These are phyloP conservation scores for Salix brachista DNA, from an alignment of 345 rosid genomes.

Conservation along the genomic window DNA sequence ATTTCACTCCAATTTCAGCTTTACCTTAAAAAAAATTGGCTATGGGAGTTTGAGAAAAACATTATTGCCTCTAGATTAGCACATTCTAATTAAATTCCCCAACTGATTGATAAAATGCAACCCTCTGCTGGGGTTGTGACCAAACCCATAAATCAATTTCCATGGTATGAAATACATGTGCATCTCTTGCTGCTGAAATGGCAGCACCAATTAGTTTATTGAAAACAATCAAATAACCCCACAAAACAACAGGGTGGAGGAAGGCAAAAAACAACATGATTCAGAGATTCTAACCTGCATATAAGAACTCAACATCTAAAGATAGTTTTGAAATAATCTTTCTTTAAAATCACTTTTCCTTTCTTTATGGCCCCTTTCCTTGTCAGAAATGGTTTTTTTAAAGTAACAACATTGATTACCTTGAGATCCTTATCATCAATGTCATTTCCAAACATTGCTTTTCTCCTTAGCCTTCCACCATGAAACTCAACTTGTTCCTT, in stretches of 20 bases:
- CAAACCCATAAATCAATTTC: neutral
- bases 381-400: no score
- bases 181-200: neutral
- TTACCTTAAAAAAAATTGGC: neutral
- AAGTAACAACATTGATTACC: no score
- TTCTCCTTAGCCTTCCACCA: slow-evolving; percentile 74
- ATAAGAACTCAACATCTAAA: neutral
- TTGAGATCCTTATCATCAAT: no score
- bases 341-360: no score
- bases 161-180: neutral
- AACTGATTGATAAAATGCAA: neutral
- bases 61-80: neutral
- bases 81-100: neutral
- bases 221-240: neutral
- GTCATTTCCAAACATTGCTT: no score
- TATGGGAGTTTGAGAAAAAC: neutral
- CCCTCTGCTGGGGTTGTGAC: neutral
- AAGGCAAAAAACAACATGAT: neutral
- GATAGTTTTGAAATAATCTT: neutral
- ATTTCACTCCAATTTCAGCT: no score
- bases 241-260: neutral
- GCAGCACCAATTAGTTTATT: neutral
- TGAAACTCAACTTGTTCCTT: slow-evolving; percentile 53
- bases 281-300: slow-evolving; percentile 66
- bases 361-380: no score